phyloP scores from a whole-genome alignment of 2,329 filamentous ascomycete species.

The Phyllosticta citrichinensis region DNA sequence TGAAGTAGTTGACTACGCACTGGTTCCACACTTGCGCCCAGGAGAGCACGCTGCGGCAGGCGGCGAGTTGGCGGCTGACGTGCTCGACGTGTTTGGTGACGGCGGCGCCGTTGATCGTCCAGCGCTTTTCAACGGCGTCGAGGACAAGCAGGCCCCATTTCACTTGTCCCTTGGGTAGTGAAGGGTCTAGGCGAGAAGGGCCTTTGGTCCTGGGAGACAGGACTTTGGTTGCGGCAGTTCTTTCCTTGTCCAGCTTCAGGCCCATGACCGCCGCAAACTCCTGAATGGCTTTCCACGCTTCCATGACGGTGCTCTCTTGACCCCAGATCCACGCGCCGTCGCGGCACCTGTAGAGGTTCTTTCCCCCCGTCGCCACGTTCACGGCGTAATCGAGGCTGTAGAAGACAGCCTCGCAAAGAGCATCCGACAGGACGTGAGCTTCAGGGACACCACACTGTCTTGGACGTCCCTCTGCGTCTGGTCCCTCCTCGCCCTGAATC shows the following conservation, averaged over 20 bases:
- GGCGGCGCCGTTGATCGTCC: conserved; percentile 49
- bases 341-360: conserved; percentile 50
- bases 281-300: conserved; percentile 50
- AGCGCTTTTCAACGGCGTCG: conserved; percentile 42
- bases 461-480: conserved; percentile 31
- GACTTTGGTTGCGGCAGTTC: conserved; percentile 44
- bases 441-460: conserved; percentile 51
- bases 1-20: conserved; percentile 48
- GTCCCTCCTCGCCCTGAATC: conserved; percentile 46
- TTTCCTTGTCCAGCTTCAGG: conserved; percentile 47
- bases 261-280: conserved; percentile 47
- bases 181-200: conserved; percentile 13
- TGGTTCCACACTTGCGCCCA: conserved; percentile 53
- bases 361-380: conserved; percentile 46
- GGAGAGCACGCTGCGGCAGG: conserved; percentile 46
- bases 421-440: conserved; percentile 48
- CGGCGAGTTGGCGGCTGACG: conserved; percentile 47
- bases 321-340: conserved; percentile 62
- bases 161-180: conserved; percentile 44
- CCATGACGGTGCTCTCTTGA: conserved; percentile 41
- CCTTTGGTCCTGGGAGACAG: conserved; percentile 17
- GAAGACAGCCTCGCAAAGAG: conserved; percentile 50
- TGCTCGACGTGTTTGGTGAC: conserved; percentile 52
- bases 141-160: conserved; percentile 52
- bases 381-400: conserved; percentile 58